Conservation (phyloP, 2,329 filamentous ascomycete genomes). For the Neocatenulostroma microsporum region DNA sequence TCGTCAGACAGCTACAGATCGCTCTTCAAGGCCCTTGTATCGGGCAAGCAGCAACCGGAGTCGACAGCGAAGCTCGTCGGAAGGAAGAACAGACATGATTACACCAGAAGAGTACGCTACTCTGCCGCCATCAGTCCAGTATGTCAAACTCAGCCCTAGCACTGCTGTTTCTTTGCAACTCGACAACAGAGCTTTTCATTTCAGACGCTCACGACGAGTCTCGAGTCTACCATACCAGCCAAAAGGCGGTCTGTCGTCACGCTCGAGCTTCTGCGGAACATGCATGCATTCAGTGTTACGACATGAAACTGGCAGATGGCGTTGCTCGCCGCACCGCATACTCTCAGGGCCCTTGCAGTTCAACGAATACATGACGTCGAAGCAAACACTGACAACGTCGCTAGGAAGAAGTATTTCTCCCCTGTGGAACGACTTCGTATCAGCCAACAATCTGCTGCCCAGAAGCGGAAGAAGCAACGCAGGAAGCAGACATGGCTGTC, state of each 20-base stretch:
- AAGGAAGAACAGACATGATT: conserved; percentile 16
- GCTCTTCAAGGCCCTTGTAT: neutral
- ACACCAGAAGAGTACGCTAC: conserved; percentile 34
- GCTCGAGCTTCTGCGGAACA: conserved; percentile 5
- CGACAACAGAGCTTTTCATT: too few relatives aligned
- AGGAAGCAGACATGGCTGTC: conserved; percentile 14
- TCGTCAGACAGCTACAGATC: conserved; percentile 4
- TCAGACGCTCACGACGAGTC: too few relatives aligned
- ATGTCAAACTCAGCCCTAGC: too few relatives aligned
- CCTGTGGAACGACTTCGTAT: conserved; percentile 63
- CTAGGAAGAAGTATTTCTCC: conserved; percentile 61
- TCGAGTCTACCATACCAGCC: too few relatives aligned
- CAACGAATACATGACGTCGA: neutral
- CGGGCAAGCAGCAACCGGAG: conserved; percentile 1
- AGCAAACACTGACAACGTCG: conserved; percentile 12
- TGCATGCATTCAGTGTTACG: conserved; percentile 6
- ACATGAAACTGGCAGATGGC: conserved; percentile 5
- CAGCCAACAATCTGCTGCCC: conserved; percentile 42
- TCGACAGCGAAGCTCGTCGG: conserved; percentile 6
- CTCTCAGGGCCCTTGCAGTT: neutral
- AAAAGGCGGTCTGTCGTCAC: conserved; percentile 5
- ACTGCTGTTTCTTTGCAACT: conserved; percentile 12
- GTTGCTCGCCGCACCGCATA: neutral
- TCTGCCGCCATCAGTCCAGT: conserved; percentile 39
- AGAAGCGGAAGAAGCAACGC: conserved; percentile 21